Percentiles rank a stretch among this genome's conserved stretches.
Evolutionary conservation across 73 alveolate species (phyloP).

Genomic region (Paramecium bursaria): DNA sequence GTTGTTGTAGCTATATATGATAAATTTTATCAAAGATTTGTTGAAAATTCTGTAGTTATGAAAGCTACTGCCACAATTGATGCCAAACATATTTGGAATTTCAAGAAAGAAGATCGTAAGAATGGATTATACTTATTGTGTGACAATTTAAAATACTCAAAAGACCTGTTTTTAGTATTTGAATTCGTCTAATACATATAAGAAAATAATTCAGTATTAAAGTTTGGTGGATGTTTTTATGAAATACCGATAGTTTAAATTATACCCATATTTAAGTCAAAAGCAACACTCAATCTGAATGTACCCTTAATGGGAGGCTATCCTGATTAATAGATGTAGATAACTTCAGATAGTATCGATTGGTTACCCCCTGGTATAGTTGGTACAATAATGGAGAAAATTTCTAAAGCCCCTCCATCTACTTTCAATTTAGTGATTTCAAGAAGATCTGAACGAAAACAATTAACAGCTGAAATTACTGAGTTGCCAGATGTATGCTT

Average conservation of each 20-base stretch:
- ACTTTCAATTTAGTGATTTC: too few species aligned
- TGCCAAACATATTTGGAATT: conserved; percentile 19
- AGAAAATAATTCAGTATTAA: background rate
- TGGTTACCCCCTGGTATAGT: too few species aligned
- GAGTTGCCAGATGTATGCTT: too few species aligned
- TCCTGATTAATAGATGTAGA: too few species aligned
- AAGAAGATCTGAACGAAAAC: too few species aligned
- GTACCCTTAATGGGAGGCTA: too few species aligned
- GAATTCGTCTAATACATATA: conserved; percentile 29
- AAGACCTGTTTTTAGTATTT: background rate
- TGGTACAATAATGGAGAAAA: too few species aligned
- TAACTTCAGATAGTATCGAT: too few species aligned
- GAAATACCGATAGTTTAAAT: conserved; percentile 21
- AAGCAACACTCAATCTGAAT: too few species aligned
- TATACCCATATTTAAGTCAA: too few species aligned
- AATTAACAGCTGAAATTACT: too few species aligned
- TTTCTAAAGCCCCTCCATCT: too few species aligned
- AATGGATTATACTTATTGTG: conserved; percentile 34
- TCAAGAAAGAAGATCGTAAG: conserved; percentile 2
- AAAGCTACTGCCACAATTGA: background rate
- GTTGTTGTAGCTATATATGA: conserved; percentile 35
- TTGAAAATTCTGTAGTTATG: conserved; percentile 18
- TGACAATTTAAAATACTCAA: background rate
- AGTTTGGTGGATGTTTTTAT: conserved; percentile 10
- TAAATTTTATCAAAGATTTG: conserved; percentile 33